Evolutionary conservation across 257 asterid species (phyloP).

Genomic region (Forsythia suspensa): DNA sequence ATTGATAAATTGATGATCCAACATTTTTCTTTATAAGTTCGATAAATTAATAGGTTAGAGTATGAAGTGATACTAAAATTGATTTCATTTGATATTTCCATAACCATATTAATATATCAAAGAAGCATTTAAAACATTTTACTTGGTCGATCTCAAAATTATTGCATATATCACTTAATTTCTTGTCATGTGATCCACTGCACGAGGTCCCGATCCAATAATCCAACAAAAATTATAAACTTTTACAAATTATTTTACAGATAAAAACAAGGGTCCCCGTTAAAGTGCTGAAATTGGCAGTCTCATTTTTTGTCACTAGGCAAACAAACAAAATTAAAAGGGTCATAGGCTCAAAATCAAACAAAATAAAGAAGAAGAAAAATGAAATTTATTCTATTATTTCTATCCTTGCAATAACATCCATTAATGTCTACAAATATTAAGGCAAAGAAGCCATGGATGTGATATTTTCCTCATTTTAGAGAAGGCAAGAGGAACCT

Average conservation of each 20-base stretch:
- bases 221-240: background rate
- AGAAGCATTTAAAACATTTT: no score
- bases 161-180: no score
- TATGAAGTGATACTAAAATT: no score
- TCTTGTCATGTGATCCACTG: background rate
- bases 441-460: conserved; percentile 12
- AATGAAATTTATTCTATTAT: background rate
- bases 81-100: no score
- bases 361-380: background rate
- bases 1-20: no score
- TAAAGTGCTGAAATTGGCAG: background rate
- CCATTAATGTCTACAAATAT: conserved; percentile 9
- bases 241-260: background rate
- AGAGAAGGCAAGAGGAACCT: background rate
- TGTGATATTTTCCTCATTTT: conserved; percentile 19
- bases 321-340: background rate
- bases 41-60: no score
- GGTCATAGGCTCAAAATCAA: background rate
- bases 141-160: no score
- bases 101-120: no score
- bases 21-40: no score
- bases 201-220: background rate
- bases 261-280: conserved; percentile 7
- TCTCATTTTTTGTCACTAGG: conserved; percentile 3
- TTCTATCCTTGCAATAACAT: background rate